phyloP scores from a whole-genome alignment of 345 rosid genomes.

The Erodium maritimum region DNA sequence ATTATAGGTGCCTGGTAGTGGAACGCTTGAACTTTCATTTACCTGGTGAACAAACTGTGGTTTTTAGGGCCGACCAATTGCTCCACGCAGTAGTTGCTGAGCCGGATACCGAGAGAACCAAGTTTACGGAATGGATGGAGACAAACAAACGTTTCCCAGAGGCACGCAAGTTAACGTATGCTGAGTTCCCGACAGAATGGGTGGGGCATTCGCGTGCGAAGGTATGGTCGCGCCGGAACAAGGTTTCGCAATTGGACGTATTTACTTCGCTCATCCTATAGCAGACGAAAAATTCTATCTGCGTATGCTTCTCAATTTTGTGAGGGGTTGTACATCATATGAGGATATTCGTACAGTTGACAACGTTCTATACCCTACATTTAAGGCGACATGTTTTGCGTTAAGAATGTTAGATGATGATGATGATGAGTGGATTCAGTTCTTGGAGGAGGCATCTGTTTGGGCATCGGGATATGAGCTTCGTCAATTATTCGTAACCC shows the following conservation, averaged over 20 bases:
- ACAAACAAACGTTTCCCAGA: too few relatives aligned
- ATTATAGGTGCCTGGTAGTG: background rate
- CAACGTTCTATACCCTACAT: background rate
- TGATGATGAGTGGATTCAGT: constrained; percentile 5
- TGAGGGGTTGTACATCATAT: too few relatives aligned
- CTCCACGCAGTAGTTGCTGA: too few relatives aligned
- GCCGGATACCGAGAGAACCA: too few relatives aligned
- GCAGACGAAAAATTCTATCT: constrained; percentile 5
- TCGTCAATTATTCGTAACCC: background rate
- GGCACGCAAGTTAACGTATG: too few relatives aligned
- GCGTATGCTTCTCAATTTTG: too few relatives aligned
- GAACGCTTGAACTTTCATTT: background rate
- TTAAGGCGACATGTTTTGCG: constrained; percentile 6
- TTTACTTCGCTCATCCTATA: background rate
- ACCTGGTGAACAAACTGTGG: background rate
- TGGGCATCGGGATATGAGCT: too few relatives aligned
- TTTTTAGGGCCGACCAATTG: too few relatives aligned
- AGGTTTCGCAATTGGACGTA: background rate
- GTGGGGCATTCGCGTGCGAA: background rate
- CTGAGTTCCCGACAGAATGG: constrained; percentile 1
- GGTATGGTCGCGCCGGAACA: too few relatives aligned
- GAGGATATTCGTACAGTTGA: too few relatives aligned
- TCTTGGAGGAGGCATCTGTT: too few relatives aligned
- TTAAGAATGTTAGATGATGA: constrained; percentile 4
- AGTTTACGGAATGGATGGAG: too few relatives aligned